Evolutionary conservation across 495 filamentous ascomycete species (phyloP), one percentile per base, ranked within the genome.

Genomic region (Staphylotrichum longicolle): DNA sequence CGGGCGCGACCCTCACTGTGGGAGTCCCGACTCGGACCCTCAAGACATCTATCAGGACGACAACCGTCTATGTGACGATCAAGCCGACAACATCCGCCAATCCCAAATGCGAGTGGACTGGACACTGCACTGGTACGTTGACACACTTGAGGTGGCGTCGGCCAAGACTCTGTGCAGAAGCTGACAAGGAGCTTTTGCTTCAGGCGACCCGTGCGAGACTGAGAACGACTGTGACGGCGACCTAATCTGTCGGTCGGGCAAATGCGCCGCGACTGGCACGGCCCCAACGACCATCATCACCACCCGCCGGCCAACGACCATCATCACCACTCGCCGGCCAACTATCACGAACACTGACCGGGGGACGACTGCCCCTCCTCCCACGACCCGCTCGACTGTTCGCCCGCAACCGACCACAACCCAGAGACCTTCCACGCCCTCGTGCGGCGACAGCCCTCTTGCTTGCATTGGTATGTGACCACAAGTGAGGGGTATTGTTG

Each of bases 141-240:
- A 15, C 30, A 12, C 20, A 27, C 20, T 27, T 27, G 20, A 27
- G 20, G 20, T 27, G 20, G 20, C 20, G 20, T 27, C 20, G 20
- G 20, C 20, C 20, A 27, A 27, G 20, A 1, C 20, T 27, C 20
- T 27, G 20, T 27, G 20, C 3, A 4, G 10, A 37, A 15, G 32
- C 32, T 46, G 15, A 47, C 54, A 0, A 30, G 0, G 37, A 47
- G 0, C 6, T 35, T 7, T 12, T 14, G 20, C 15, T 33, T 27
- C 20, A 66, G 64, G 64, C n/a, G 64, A 61, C 30, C 42, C 55
- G 4, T 67, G 64, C 45, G 4, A 61, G 7, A 65, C 58, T 30
- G 63, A 70, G 42, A 68, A 67, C 40, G 68, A 70, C 54, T 70
- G 68, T 51, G 68, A 70, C 35, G 57, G 60, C 53, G 20, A 66